Base-by-base conservation (phyloP, 177 flowering plant species). In the Vitis hybrid region DNA sequence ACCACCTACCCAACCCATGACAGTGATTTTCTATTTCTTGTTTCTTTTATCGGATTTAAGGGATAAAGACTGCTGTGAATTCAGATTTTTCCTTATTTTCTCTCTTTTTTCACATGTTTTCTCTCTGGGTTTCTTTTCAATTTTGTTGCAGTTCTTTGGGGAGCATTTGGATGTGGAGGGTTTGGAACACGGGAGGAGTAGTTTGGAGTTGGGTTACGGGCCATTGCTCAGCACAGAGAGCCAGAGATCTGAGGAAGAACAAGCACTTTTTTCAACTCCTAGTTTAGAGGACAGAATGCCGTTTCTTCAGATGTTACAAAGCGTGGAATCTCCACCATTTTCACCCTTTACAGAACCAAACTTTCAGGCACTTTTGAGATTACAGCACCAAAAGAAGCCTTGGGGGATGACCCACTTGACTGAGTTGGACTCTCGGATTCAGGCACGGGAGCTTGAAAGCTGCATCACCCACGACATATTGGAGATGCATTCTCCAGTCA, bases 271-370 rank as follows among this genome's bases (percentile, higher is more conserved):
- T 3, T 67, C 74, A 21, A 15, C 70, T n/a, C 71, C 62, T 59
- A 66, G 78, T 58, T 72, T 79, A 62, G 79, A 88, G 49, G 78
- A 82, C 67, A 85, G 69, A 67, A 81, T 87, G 75, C 87, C 88
- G 26, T 86, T 89, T 64, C 84, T 89, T 26, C 84, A 86, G 70
- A 86, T 87, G 89, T 76, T 87, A 26, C 84, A 83, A 62, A 77
- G 82, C 49, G 81, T 70, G 14, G 86, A 83, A 68, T 34, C 81
- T 61, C 66, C 80, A 50, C 34, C 72, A 12, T 64, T 69, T 60
- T 72, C 76, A 1, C 54, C 82, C 2, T 68, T 69, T 64, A 69
- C 77, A 70, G 88, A 83, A 60, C 82, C 83, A 14, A 80, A 51
- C 69, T 76, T 84, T 61, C 86, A 82, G 56, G 39, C 82, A 14